These are phyloP conservation scores for Volutella citrinella DNA, from an alignment of 2,329 filamentous ascomycete species.

Conservation along the genomic window DNA sequence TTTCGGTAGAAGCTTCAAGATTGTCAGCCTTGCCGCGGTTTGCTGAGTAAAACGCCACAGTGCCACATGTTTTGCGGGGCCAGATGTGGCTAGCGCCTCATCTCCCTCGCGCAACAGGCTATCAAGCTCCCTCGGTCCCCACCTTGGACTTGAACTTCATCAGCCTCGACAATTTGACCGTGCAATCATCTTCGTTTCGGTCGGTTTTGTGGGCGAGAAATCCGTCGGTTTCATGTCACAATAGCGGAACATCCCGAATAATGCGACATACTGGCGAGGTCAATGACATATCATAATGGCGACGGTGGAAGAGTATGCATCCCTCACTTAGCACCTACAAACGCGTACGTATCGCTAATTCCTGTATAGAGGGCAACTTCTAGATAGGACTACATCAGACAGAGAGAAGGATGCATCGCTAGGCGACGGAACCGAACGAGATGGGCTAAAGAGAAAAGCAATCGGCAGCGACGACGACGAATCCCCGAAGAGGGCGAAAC, in stretches of 20 bases:
- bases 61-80: constrained; percentile 7
- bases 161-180: constrained; percentile 23
- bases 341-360: constrained; percentile 18
- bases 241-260: no score
- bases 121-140: constrained; percentile 20
- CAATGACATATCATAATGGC: no score
- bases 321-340: no score
- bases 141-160: constrained; percentile 17
- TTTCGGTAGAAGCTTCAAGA: constrained; percentile 17
- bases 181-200: constrained; percentile 3
- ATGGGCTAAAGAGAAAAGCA: constrained; percentile 28
- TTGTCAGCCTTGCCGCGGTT: constrained; percentile 45
- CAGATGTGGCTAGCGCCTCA: constrained; percentile 12
- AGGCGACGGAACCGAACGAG: constrained; percentile 6
- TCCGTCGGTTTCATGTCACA: no score
- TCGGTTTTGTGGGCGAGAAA: no score
- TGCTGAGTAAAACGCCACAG: constrained; percentile 20
- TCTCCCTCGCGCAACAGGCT: constrained; percentile 7
- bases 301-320: no score
- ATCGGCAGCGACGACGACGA: constrained; percentile 16
- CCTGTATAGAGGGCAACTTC: constrained; percentile 14
- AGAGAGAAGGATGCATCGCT: constrained; percentile 3
- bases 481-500: constrained; percentile 25
- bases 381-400: constrained; percentile 11
- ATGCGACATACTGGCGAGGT: no score